These are phyloP conservation scores for Scytalidium sp. DNA, from an alignment of 2,329 filamentous ascomycete genomes.

Conservation along the genomic window DNA sequence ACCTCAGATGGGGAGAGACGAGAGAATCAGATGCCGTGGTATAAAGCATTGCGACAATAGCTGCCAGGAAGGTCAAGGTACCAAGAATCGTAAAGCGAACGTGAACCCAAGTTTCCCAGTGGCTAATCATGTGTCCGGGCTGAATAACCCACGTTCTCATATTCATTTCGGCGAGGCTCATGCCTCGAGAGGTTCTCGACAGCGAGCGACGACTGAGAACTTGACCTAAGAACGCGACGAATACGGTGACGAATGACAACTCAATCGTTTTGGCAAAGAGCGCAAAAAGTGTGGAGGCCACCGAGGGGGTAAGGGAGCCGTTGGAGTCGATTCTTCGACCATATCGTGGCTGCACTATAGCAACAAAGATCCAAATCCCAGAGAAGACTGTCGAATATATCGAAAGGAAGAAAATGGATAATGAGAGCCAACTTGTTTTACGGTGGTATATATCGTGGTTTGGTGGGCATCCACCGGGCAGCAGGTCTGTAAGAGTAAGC, in stretches of 20 bases:
- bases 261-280: constrained; percentile 75
- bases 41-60: constrained; percentile 67
- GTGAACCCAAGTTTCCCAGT: constrained; percentile 62
- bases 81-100: constrained; percentile 64
- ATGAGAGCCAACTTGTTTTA: constrained; percentile 42
- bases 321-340: constrained; percentile 53
- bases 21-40: constrained; percentile 74
- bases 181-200: constrained; percentile 55
- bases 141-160: constrained; percentile 76
- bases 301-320: constrained; percentile 53
- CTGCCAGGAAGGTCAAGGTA: constrained; percentile 58
- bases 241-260: constrained; percentile 73
- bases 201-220: constrained; percentile 69
- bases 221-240: constrained; percentile 73
- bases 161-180: constrained; percentile 73
- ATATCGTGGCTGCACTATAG: constrained; percentile 61
- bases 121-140: constrained; percentile 69
- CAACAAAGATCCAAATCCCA: constrained; percentile 63
- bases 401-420: constrained; percentile 45
- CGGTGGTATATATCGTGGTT: constrained; percentile 21
- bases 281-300: constrained; percentile 65
- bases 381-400: constrained; percentile 63
- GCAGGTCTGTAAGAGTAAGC: neutral
- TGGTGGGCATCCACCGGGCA: constrained; percentile 8
- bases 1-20: constrained; percentile 69